Evolutionary conservation across 108 stramenopile genomes (phyloP).

Genomic region (Skeletonema menzelii): DNA sequence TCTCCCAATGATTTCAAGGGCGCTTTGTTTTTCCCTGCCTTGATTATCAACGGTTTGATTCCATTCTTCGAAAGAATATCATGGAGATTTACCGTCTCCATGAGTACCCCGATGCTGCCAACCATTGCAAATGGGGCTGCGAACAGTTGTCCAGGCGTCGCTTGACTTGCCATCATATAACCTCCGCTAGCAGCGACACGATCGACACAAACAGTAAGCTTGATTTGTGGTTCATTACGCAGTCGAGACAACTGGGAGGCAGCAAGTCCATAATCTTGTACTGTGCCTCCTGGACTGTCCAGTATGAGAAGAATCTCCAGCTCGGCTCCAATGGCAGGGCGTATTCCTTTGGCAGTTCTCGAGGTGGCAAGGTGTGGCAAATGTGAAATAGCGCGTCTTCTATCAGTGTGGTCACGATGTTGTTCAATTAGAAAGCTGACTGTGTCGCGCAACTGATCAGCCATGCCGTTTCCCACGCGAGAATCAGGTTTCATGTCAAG

Average conservation of each 20-base stretch:
- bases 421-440: constrained; percentile 67
- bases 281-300: constrained; percentile 71
- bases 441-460: constrained; percentile 60
- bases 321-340: constrained; percentile 33
- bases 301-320: constrained; percentile 71
- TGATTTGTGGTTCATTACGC: constrained; percentile 49
- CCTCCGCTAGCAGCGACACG: constrained; percentile 70
- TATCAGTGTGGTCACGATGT: constrained; percentile 57
- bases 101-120: constrained; percentile 77
- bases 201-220: constrained; percentile 62
- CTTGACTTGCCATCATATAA: constrained; percentile 81
- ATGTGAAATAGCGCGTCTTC: constrained; percentile 5
- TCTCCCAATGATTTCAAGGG: constrained; percentile 64
- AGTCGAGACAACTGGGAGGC: constrained; percentile 70
- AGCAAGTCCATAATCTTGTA: constrained; percentile 75
- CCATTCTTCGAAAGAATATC: constrained; percentile 63
- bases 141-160: constrained; percentile 55
- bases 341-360: constrained; percentile 34
- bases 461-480: constrained; percentile 42
- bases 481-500: constrained; percentile 56
- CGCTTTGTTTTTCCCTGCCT: constrained; percentile 78
- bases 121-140: constrained; percentile 86
- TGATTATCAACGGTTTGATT: constrained; percentile 64
- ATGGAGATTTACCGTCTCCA: constrained; percentile 73
- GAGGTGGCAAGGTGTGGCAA: constrained; percentile 4